Percentiles rank a stretch among this genome's conserved stretches.
Conservation (phyloP, 495 filamentous ascomycete species). For the Aspergillus asperescens region DNA sequence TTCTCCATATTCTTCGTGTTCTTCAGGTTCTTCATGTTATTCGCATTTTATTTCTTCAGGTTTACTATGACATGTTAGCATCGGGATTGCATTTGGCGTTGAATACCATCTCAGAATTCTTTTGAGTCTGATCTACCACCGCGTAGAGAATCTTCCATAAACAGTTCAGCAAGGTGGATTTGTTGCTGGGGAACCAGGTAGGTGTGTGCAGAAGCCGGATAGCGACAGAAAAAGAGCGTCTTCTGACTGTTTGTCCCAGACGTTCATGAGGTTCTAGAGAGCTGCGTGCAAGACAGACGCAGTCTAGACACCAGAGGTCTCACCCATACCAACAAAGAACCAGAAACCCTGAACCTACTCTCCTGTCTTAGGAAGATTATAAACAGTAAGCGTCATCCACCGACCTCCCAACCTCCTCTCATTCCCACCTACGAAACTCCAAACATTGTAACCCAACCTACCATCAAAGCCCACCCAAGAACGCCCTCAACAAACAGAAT, state of each 20-base stretch:
- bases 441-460: not conserved
- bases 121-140: not conserved
- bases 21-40: not conserved
- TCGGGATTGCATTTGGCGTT: slow-evolving; percentile 2
- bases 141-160: not conserved
- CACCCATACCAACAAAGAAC: slow-evolving; percentile 4
- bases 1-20: not conserved
- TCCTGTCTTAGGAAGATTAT: too few species aligned
- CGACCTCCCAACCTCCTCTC: not conserved
- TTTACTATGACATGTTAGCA: not conserved
- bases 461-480: too few species aligned
- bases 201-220: not conserved
- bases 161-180: not conserved
- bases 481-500: not conserved
- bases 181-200: not conserved
- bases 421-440: not conserved
- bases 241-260: not conserved
- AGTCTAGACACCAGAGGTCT: not conserved
- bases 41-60: not conserved
- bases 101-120: not conserved
- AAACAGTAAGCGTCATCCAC: not conserved
- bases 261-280: not conserved
- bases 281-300: not conserved
- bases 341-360: not conserved
- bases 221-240: not conserved